Base-by-base conservation (phyloP, 2,329 filamentous ascomycete species). In the Fusarium buxicola region DNA sequence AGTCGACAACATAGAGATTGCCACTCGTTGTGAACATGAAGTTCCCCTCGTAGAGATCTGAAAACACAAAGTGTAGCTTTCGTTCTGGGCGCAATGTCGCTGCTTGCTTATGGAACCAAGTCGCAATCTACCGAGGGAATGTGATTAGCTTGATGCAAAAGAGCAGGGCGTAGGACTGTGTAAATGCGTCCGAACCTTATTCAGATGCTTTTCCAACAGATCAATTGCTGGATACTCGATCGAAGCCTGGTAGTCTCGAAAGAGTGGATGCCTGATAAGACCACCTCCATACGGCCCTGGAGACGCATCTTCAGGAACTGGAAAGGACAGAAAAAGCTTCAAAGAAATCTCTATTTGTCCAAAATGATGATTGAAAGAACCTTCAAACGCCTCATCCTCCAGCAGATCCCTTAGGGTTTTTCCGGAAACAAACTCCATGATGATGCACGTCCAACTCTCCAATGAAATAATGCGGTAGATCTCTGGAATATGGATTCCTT, bases 231-330 rank as follows among this genome's bases (percentile, higher is more conserved):
- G 18, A 15, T 55, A 55, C 30, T 55, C 24, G 13, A 55, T 55
- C 0, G 36, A 15, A 5, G 52, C 21, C 7, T 25, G 1, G 18
- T 43, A 55, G 7, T 48, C 43, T 43, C 32, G 31, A 34, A 55
- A 55, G 3, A 55, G 44, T 1, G 43, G 52, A 12, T 49, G 44
- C 8, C 24, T 13, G 15, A 55, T 55, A n/a, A 55, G 3, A 10
- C 52, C 44, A 13, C 44, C 52, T 36, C 52, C 52, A 8, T 18
- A 49, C 18, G 52, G 44, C 2, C 52, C 52, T 8, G 52, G 52
- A 2, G 44, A 16, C 9, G 30, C 44, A 43, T 49, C 24, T 27
- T 48, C 13, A 10, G 52, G 52, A 43, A 55, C 52, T 7, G 44
- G 52, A 40, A 55, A 38, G 13, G 36, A 36, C 6, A 55, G 38